Evolutionary conservation across 345 rosid species (phyloP).

Genomic region (Gossypium thurberi): DNA sequence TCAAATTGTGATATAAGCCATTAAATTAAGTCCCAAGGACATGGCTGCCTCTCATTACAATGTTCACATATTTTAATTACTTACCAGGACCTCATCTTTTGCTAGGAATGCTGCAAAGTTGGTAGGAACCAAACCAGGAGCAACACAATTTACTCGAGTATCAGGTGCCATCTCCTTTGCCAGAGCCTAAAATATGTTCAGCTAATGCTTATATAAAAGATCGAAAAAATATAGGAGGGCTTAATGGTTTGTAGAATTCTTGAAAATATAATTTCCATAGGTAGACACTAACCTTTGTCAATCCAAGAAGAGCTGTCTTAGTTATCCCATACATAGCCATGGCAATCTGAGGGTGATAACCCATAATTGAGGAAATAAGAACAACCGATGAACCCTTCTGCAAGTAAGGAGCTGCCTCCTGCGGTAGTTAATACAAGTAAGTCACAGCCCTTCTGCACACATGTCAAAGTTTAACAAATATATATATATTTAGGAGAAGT

Average conservation of each 20-base stretch:
- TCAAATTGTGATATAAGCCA: no score
- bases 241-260: background rate
- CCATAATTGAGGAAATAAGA: conserved; percentile 69
- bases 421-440: conserved; percentile 8
- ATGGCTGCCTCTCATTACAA: no score
- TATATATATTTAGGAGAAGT: background rate
- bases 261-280: background rate
- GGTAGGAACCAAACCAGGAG: conserved; percentile 93
- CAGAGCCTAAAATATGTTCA: conserved; percentile 50
- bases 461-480: background rate
- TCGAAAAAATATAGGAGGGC: background rate
- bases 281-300: conserved; percentile 57
- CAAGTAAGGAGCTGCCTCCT: conserved; percentile 79
- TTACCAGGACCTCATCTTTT: conserved; percentile 39
- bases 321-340: conserved; percentile 92
- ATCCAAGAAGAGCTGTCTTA: conserved; percentile 87
- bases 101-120: conserved; percentile 59
- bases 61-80: conserved; percentile 6
- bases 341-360: conserved; percentile 49
- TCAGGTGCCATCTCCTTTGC: conserved; percentile 79
- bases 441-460: background rate
- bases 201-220: background rate
- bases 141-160: conserved; percentile 75
- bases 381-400: conserved; percentile 73
- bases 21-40: no score